phyloP scores from a whole-genome alignment of 2,329 filamentous ascomycete species.

The Phialemonium atrogriseum region DNA sequence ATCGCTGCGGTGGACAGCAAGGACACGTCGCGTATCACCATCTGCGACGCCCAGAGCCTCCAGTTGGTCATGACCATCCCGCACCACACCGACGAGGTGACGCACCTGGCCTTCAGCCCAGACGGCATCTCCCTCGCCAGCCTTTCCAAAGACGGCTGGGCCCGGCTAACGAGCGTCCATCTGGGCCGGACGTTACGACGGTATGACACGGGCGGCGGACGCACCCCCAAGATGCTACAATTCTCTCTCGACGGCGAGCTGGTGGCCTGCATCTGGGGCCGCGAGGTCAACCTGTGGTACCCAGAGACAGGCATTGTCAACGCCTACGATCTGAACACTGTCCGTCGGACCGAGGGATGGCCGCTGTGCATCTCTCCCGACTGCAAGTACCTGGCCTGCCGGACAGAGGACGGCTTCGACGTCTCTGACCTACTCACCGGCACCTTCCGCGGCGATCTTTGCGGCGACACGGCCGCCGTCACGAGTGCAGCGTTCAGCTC shows the following conservation, averaged over 20 bases:
- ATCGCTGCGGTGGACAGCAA: conserved; percentile 7
- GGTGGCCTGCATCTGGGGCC: conserved; percentile 29
- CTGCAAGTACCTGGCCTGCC: conserved; percentile 26
- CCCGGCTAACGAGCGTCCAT: conserved; percentile 24
- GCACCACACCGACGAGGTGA: conserved; percentile 26
- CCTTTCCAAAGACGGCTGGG: conserved; percentile 26
- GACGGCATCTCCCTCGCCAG: conserved; percentile 23
- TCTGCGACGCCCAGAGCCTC: background rate
- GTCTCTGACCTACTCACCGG: conserved; percentile 29
- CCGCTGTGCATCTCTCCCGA: conserved; percentile 30
- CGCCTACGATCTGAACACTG: conserved; percentile 25
- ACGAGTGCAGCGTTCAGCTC: conserved; percentile 27
- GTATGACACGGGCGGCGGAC: conserved; percentile 21
- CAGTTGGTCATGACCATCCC: conserved; percentile 1
- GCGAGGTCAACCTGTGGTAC: conserved; percentile 28
- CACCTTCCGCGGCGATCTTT: conserved; percentile 18
- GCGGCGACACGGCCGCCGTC: conserved; percentile 15
- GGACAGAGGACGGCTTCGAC: conserved; percentile 33
- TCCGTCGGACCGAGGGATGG: conserved; percentile 29
- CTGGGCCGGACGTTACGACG: conserved; percentile 25
- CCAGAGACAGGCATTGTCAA: conserved; percentile 22
- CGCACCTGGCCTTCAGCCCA: conserved; percentile 26
- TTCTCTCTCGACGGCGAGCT: conserved; percentile 23
- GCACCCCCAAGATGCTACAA: conserved; percentile 20
- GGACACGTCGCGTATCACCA: conserved; percentile 7